Conservation (phyloP, 1,284 basidiomycete genomes). For the Phylloporus sp. region DNA sequence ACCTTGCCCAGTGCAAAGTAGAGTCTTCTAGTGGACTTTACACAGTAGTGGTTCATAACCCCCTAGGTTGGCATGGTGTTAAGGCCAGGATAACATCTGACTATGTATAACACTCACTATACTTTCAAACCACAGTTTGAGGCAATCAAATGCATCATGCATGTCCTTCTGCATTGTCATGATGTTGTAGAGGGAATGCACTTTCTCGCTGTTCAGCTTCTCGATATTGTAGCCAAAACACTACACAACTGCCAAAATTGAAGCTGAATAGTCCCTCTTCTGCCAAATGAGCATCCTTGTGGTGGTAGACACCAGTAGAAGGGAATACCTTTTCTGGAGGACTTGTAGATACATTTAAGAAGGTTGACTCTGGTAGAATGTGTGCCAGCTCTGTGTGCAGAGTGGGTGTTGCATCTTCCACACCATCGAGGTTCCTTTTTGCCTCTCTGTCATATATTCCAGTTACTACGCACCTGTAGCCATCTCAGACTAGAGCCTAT, state of each 20-base stretch:
- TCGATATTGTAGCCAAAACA: constrained; percentile 1
- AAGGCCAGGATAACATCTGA: background rate
- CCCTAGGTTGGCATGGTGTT: background rate
- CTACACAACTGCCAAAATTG: background rate
- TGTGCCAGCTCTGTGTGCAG: background rate
- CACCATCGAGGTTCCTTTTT: background rate
- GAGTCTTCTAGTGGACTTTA: background rate
- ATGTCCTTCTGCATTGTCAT: background rate
- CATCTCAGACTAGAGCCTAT: background rate
- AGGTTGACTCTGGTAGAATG: background rate
- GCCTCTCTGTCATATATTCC: background rate
- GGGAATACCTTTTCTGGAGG: background rate
- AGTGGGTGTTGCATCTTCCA: too few species aligned
- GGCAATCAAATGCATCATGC: background rate
- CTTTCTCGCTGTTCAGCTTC: background rate
- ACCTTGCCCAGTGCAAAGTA: background rate
- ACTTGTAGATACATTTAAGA: background rate
- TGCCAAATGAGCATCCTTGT: background rate
- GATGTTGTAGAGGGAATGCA: constrained; percentile 3
- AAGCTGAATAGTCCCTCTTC: background rate
- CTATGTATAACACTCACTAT: background rate
- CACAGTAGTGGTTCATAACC: background rate
- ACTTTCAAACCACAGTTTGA: background rate
- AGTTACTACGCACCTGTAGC: background rate
- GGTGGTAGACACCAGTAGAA: background rate